Evolutionary conservation across 176 grass and related monocot species (phyloP), one percentile per base, ranked within the genome.

Genomic region (Juncus effusus): DNA sequence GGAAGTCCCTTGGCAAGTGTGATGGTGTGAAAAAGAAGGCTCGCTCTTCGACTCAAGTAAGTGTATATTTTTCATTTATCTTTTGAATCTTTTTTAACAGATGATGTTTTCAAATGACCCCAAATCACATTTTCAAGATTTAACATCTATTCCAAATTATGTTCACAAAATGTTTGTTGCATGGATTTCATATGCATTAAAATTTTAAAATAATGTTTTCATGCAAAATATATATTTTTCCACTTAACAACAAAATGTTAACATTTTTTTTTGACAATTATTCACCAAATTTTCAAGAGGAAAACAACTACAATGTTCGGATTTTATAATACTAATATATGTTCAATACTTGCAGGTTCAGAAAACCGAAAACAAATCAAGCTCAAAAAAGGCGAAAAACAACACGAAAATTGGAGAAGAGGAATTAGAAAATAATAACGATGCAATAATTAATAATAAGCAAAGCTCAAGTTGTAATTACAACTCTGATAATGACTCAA

Each of bases 401-500:
- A 59, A 55, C 58, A 6, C 42, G 19, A 76, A 36, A 62, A 61
- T 16, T 44, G 47, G 63, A 59, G 79, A 71, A 35, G 70, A 81
- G 3, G 72, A 82, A 76, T 47, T 47, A 47, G 44, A 47, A 47
- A 47, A 47, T 47, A 58, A 76, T 51, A 52, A 54, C 36, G 56
- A 75, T 15, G 65, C 12, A 13, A 45, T 45, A 4, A 19, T 56
- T 14, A 70, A 64, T 40, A 28, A 28, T 47, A 51, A 70, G 47
- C 70, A 79, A 54, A 76, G 78, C 68, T 63, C 60, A 3, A 77
- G 67, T 40, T 73, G 67, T 76, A 28, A 28, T 28, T 67, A 64
- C 52, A 79, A 67, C 67, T 87, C 86, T 1, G 78, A 79, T 56
- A 64, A 78, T 11, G 74, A 78, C 47, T 90, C 77, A 19, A 78